Base-by-base conservation (phyloP, 1,284 basidiomycete species). In the Trichosporon sp. region DNA sequence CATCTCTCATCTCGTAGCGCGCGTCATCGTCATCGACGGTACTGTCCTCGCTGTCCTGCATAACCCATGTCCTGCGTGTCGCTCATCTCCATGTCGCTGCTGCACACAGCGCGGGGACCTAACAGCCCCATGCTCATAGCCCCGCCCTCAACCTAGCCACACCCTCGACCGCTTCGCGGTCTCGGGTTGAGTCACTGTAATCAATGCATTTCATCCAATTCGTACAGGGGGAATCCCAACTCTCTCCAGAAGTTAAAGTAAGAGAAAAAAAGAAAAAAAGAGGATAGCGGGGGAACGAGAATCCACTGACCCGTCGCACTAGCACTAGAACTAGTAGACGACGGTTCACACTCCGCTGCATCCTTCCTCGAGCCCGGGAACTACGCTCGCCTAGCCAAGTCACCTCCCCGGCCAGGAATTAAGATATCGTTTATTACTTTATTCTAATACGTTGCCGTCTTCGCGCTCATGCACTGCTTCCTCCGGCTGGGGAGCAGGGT, bases 151-250 rank as follows among this genome's bases (percentile, higher is more conserved):
- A 26, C 26, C 26, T 26, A 26, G 26, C 26, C 26, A 26, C 26
- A 26, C 26, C 26, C 26, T 26, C 26, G 26, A 26, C 26, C 26
- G 26, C 26, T 26, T 26, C 26, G 26, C 26, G 26, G 26, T 26
- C 26, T 26, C 26, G 26, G 26, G 26, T 26, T 26, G 26, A 26
- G 35, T 63, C 59, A 31, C 59, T 71, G 71, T 72, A 74, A 70
- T 74, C 73, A 74, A 74, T 74, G 73, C 73, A 74, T 72, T 70
- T 74, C 73, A 74, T 74, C 73, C 73, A 74, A 74, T 74, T 74
- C 73, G 73, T 74, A 74, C 73, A 74, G 73, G 32, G 26, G 67
- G 61, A 74, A 70, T 71, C 73, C 71, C 69, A 69, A 68, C 65
- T 69, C 71, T 69, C 68, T 59, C 71, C 71, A 63, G 38, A 54